Conservation (phyloP, 257 asterid genomes). For the Lycium ferocissimum region DNA sequence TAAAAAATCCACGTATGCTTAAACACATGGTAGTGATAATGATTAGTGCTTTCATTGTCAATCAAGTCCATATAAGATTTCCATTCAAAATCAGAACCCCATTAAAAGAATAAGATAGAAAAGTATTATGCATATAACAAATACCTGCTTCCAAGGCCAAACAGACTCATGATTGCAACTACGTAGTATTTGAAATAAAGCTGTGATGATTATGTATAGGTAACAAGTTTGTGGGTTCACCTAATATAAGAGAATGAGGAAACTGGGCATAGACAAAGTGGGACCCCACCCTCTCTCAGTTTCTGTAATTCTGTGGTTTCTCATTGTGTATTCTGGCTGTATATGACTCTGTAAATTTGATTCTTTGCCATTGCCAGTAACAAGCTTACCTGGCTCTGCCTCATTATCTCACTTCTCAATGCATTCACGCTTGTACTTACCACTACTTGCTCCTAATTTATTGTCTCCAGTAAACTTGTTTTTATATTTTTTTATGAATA, state of each 20-base stretch:
- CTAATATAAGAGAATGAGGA: too few species aligned
- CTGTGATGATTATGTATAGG: not conserved
- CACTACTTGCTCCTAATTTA: not conserved
- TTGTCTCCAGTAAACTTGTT: too few species aligned
- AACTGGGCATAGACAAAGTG: not conserved
- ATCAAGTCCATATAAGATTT: too few species aligned
- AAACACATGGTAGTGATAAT: not conserved
- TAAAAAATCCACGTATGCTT: too few species aligned
- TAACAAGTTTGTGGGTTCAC: too few species aligned
- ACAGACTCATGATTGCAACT: slow-evolving; percentile 70
- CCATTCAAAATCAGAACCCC: not conserved
- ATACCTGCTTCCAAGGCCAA: slow-evolving; percentile 83
- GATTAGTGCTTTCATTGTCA: too few species aligned
- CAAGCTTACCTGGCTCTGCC: not conserved
- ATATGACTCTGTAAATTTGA: not conserved
- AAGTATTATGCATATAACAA: not conserved
- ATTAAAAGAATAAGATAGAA: not conserved
- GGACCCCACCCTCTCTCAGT: not conserved
- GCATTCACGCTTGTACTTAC: not conserved
- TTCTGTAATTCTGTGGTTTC: not conserved
- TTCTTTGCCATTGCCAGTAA: not conserved
- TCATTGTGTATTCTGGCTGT: not conserved
- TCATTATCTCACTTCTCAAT: not conserved
- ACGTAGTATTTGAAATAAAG: too few species aligned
- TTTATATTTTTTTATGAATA: too few species aligned